Conservation (phyloP, 2,329 filamentous ascomycete genomes). For the Harringtonia aguacate region DNA sequence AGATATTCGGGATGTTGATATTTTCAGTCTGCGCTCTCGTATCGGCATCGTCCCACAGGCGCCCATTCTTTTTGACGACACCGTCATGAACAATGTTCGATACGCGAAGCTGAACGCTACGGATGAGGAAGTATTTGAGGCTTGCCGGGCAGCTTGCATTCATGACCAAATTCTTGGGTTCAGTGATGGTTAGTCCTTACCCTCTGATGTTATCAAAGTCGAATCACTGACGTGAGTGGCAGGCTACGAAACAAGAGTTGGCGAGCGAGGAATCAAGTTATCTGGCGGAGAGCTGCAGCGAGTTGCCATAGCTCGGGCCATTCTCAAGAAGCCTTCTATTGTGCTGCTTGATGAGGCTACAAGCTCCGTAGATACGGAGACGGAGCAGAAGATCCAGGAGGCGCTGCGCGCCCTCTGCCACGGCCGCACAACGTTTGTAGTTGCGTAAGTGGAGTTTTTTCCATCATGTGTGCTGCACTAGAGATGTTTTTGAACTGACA, state of each 20-base stretch:
- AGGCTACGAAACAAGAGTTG: constrained; percentile 40
- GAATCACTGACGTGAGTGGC: constrained; percentile 5
- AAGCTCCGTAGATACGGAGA: constrained; percentile 63
- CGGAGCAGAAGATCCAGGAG: constrained; percentile 55
- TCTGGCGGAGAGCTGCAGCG: constrained; percentile 58
- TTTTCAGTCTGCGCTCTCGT: constrained; percentile 37
- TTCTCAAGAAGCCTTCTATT: constrained; percentile 64
- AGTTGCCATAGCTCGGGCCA: constrained; percentile 58
- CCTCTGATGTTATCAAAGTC: background rate
- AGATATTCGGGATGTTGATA: constrained; percentile 42
- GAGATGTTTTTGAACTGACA: background rate
- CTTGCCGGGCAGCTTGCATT: constrained; percentile 44
- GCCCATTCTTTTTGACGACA: constrained; percentile 46
- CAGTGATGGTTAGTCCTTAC: constrained; percentile 28
- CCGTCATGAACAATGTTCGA: constrained; percentile 48
- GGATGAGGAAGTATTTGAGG: constrained; percentile 43
- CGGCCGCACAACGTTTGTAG: constrained; percentile 55
- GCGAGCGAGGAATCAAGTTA: constrained; percentile 44
- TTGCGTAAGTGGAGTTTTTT: constrained; percentile 37
- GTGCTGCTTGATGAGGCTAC: constrained; percentile 73
- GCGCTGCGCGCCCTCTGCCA: constrained; percentile 47
- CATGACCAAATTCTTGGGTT: constrained; percentile 48
- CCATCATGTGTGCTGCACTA: constrained; percentile 7
- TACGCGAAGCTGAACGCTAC: constrained; percentile 44
- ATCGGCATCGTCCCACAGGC: constrained; percentile 47